phyloP scores from a whole-genome alignment of 2,329 filamentous ascomycete species.

The Aspergillus sp. region DNA sequence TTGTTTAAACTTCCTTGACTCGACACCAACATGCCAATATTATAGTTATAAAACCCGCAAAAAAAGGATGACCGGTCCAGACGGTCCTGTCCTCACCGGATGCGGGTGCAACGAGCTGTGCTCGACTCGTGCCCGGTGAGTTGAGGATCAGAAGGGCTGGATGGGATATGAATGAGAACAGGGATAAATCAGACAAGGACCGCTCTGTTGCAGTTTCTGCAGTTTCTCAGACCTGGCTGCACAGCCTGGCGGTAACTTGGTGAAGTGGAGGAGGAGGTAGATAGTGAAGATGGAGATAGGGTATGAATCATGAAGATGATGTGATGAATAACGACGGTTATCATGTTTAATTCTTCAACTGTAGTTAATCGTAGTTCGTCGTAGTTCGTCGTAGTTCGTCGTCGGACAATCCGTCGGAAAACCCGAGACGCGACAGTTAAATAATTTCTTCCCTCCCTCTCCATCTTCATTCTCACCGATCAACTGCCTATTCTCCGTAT shows the following conservation, averaged over 20 bases:
- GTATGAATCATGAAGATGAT: conserved; percentile 1
- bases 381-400: not conserved
- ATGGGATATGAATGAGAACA: conserved; percentile 7
- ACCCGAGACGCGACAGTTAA: not conserved
- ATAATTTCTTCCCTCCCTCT: not conserved
- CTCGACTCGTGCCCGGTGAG: conserved; percentile 14
- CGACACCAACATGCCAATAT: not conserved
- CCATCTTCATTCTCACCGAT: not conserved
- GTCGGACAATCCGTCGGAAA: not conserved
- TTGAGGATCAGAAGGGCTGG: not conserved
- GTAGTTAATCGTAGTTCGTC: not conserved
- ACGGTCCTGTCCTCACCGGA: not conserved
- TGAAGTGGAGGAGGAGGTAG: not conserved
- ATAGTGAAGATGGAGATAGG: not conserved
- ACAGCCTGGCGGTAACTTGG: not conserved
- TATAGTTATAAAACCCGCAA: conserved; percentile 4
- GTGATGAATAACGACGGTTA: conserved; percentile 10
- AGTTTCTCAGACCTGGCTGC: not conserved
- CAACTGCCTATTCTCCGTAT: no score
- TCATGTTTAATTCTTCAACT: not conserved
- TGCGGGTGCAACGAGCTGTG: conserved; percentile 14
- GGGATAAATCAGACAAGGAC: conserved; percentile 3
- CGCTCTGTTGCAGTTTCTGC: conserved; percentile 5
- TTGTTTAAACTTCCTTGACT: no score
- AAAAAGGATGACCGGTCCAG: conserved; percentile 4